A percentile compares a stretch with the other conserved stretches of the same genome.
Evolutionary conservation across 2,329 filamentous ascomycete genomes (phyloP).

Genomic region (Hymenoscyphus fructigenus): DNA sequence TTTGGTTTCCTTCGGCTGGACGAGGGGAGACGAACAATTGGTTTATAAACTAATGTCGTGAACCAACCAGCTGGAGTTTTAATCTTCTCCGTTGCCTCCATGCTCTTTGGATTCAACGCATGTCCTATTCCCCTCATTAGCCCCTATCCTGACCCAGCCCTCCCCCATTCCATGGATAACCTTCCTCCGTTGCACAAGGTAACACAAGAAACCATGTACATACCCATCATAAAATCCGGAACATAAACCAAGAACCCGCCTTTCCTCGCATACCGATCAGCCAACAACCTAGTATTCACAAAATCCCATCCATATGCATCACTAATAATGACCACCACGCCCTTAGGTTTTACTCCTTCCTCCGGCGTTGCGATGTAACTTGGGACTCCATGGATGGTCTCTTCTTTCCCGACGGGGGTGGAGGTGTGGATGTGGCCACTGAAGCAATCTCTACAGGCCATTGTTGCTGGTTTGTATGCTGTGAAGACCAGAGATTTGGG

Average conservation of each 20-base stretch:
- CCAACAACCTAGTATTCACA: conserved; percentile 47
- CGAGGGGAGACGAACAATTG: conserved; percentile 23
- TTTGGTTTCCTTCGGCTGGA: too few relatives aligned
- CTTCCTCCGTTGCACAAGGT: background rate
- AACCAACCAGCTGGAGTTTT: conserved; percentile 23
- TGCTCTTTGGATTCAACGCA: conserved; percentile 14
- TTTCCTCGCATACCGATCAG: conserved; percentile 48
- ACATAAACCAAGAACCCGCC: conserved; percentile 47
- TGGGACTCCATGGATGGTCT: conserved; percentile 44
- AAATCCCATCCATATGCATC: conserved; percentile 53
- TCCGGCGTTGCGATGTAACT: conserved; percentile 45
- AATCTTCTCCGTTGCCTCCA: conserved; percentile 26
- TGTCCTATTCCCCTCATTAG: conserved; percentile 16
- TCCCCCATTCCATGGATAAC: too few relatives aligned
- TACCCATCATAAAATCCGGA: conserved; percentile 53
- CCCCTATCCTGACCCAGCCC: too few relatives aligned
- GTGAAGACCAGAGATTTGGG: too few relatives aligned
- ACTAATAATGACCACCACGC: conserved; percentile 48
- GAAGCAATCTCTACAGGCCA: conserved; percentile 35
- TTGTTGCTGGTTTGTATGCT: conserved; percentile 1
- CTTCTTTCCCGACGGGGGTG: conserved; percentile 41
- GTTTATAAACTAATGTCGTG: conserved; percentile 24
- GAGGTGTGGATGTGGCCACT: conserved; percentile 42
- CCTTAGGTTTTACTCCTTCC: conserved; percentile 37
- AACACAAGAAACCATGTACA: conserved; percentile 1